Conservation (phyloP, 1,284 basidiomycete genomes). For the Jaminaea rosea region DNA sequence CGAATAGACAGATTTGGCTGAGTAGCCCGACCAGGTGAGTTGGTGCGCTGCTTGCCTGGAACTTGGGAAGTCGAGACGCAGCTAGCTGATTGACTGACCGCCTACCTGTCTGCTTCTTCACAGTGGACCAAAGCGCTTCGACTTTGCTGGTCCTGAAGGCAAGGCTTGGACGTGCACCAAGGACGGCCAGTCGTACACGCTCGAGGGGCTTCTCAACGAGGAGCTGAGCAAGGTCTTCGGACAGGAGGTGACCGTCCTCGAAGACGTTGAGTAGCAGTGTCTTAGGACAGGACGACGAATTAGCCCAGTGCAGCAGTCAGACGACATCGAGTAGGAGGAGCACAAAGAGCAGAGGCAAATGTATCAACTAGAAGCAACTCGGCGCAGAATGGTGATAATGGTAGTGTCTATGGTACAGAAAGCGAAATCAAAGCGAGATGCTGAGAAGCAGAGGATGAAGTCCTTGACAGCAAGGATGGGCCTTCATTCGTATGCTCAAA, state of each 20-base stretch:
- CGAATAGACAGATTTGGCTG: constrained; percentile 98
- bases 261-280: no score
- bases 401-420: no score
- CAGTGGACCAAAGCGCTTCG: constrained; percentile 44
- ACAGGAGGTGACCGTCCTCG: constrained; percentile 15
- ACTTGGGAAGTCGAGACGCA: neutral
- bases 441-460: no score
- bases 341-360: no score
- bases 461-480: no score
- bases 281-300: no score
- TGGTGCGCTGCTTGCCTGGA: neutral
- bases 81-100: neutral
- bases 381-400: no score
- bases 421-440: no score
- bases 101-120: neutral
- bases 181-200: constrained; percentile 24
- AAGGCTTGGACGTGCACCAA: constrained; percentile 36
- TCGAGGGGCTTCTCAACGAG: constrained; percentile 25
- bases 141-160: constrained; percentile 26
- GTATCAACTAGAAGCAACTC: no score
- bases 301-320: no score
- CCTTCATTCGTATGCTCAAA: no score
- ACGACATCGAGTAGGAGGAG: no score
- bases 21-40: constrained; percentile 61
- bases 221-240: constrained; percentile 33